Evolutionary conservation across 2,329 filamentous ascomycete genomes (phyloP).

Genomic region (Lecanicillium sp.): DNA sequence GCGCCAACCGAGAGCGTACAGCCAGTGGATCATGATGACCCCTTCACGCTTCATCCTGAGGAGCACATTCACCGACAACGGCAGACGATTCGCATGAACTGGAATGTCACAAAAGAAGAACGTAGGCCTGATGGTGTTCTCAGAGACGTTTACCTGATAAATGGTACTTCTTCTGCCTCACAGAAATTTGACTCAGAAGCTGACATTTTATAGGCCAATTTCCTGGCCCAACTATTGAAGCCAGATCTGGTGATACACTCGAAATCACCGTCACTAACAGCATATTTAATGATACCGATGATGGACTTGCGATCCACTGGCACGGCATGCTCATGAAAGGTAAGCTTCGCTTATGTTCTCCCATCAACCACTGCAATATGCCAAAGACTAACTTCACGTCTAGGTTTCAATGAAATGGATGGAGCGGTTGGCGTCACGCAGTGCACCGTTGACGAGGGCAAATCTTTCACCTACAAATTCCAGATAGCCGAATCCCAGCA

Average conservation of each 20-base stretch:
- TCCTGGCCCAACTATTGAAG: constrained; percentile 10
- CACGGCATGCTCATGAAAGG: constrained; percentile 60
- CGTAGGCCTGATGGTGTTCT: constrained; percentile 8
- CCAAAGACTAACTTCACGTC: neutral
- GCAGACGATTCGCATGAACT: constrained; percentile 4
- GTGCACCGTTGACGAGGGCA: constrained; percentile 50
- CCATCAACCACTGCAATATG: neutral
- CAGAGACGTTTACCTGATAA: constrained; percentile 10
- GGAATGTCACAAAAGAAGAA: constrained; percentile 8
- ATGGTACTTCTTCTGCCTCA: constrained; percentile 2
- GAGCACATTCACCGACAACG: constrained; percentile 6
- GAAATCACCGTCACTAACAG: constrained; percentile 29
- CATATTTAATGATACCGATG: constrained; percentile 21
- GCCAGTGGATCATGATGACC: neutral
- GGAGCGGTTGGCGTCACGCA: constrained; percentile 55
- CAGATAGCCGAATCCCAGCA: constrained; percentile 32
- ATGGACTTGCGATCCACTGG: constrained; percentile 54
- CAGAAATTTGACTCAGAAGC: too few relatives aligned
- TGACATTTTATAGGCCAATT: too few relatives aligned
- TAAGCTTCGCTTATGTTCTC: constrained; percentile 44
- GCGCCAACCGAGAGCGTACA: too few relatives aligned
- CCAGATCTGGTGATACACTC: constrained; percentile 27
- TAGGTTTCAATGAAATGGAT: constrained; percentile 41
- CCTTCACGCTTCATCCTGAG: constrained; percentile 7
- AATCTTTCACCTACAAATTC: constrained; percentile 34